Percentiles rank a stretch among this genome's conserved stretches.
Evolutionary conservation across 2,329 filamentous ascomycete genomes (phyloP).

Genomic region (Parastagonospora nodorum): DNA sequence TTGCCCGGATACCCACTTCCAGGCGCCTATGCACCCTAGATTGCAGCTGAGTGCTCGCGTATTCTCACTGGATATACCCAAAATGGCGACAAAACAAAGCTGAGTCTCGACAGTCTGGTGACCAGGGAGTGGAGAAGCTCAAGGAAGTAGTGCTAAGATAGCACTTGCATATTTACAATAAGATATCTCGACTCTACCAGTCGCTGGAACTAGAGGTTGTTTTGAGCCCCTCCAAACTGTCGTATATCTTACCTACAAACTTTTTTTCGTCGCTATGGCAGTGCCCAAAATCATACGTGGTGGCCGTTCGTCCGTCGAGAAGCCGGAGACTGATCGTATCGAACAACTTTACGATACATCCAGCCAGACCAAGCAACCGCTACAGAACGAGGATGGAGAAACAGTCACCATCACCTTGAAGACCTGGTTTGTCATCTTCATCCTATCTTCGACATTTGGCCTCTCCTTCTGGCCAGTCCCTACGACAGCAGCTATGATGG

Average conservation of each 20-base stretch:
- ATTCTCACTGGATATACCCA: too few relatives aligned
- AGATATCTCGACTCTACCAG: too few relatives aligned
- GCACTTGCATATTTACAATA: too few relatives aligned
- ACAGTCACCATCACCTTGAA: slow-evolving; percentile 27
- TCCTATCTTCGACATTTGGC: slow-evolving; percentile 33
- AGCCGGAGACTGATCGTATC: slow-evolving; percentile 22
- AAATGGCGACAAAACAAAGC: not conserved
- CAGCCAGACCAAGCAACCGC: slow-evolving; percentile 1
- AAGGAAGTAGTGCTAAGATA: too few relatives aligned
- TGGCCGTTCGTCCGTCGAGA: slow-evolving; percentile 16
- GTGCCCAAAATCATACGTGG: slow-evolving; percentile 7
- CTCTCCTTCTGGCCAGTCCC: slow-evolving; percentile 38
- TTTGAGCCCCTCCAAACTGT: not conserved
- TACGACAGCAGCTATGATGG: slow-evolving; percentile 29
- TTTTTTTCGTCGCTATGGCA: slow-evolving; percentile 10
- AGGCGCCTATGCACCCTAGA: not conserved
- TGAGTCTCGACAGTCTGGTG: not conserved
- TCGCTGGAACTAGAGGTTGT: not conserved
- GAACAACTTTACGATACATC: slow-evolving; percentile 14
- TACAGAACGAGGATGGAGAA: slow-evolving; percentile 17
- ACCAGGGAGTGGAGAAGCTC: too few relatives aligned
- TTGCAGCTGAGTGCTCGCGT: not conserved
- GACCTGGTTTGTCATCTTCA: slow-evolving; percentile 35
- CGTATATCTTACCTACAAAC: not conserved
- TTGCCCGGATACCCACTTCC: slow-evolving; percentile 5